Evolutionary conservation across 306 rosid genomes (phyloP).

Genomic region (Glycyrrhiza uralensis): DNA sequence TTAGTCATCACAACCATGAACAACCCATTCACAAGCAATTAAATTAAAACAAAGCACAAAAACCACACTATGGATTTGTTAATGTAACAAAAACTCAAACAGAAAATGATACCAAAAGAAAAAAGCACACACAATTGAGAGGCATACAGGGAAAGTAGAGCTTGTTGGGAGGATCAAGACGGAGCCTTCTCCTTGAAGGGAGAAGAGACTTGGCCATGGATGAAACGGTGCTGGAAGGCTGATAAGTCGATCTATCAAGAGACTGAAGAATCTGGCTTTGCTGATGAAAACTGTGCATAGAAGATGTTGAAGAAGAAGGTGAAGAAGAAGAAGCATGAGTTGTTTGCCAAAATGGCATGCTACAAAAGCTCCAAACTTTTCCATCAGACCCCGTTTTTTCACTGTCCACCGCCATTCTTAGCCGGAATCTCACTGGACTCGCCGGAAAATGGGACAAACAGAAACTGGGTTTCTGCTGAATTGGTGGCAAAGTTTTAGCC

Average conservation of each 20-base stretch:
- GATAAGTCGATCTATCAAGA: conserved; percentile 45
- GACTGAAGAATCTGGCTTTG: conserved; percentile 51
- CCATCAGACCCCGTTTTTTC: conserved; percentile 58
- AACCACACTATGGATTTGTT: conserved; percentile 6
- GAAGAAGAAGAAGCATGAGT: conserved; percentile 47
- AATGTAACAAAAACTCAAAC: not conserved
- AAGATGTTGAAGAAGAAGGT: conserved; percentile 39
- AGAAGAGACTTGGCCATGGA: conserved; percentile 70
- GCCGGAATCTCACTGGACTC: conserved; percentile 26
- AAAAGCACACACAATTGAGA: not conserved
- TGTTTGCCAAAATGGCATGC: conserved; percentile 79
- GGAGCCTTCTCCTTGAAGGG: conserved; percentile 66
- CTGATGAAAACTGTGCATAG: conserved; percentile 39
- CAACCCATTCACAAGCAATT: conserved; percentile 21
- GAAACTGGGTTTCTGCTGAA: conserved; percentile 29
- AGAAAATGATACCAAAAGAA: not conserved
- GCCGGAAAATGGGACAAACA: conserved; percentile 19
- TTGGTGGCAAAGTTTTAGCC: conserved; percentile 13
- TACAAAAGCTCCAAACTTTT: conserved; percentile 67
- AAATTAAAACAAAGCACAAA: not conserved
- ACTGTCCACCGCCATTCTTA: conserved; percentile 56
- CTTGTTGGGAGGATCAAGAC: conserved; percentile 83
- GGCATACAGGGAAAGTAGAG: conserved; percentile 82
- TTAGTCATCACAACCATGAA: not conserved
- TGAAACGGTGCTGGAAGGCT: conserved; percentile 54